Base-by-base conservation (phyloP, 176 grass and related monocot species). In the Triticum turgidum region DNA sequence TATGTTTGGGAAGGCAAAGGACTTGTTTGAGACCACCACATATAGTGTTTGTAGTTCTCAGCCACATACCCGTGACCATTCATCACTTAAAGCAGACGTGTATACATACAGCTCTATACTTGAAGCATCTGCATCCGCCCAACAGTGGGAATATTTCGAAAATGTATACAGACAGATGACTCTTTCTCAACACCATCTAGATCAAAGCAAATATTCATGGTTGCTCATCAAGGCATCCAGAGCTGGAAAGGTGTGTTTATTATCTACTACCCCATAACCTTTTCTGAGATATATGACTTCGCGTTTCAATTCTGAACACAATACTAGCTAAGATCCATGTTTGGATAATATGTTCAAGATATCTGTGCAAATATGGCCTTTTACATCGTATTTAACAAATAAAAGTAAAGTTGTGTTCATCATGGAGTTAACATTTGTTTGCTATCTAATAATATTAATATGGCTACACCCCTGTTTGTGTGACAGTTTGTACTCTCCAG, bases 81-180 rank as follows among this genome's bases (percentile, higher is more conserved):
- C 85, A 71, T 90, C 70, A 54, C 88, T 88, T 78, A 84, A 88
- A 84, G 67, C 88, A 33, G 89, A 98, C 54, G 33, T 61, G 69
- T 94, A 93, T 87, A 95, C 96, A 34, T 98, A 94, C 77, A 89
- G 69, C 77, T 89, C 91, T 78, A 98, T 98, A 84, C 93, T 98
- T 66, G 93, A 98, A 80, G 84, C 78, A 81, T 90, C 87, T 83
- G 89, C 93, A 61, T 92, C 89, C 86, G 86, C 91, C 4, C 88
- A 93, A 71, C 96, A 98, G 86, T 98, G 96, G 96, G 96, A 98
- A 73, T 98, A 95, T 80, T 98, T 98, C 30, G 96, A 98, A 81
- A 92, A 93, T 89, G 91, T 98, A 18, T 98, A 98, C 44, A 95
- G 86, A 89, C 89, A 95, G 81, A 95, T 98, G 96, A 54, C 58